Evolutionary conservation across 2,329 filamentous ascomycete genomes (phyloP), one percentile per base, ranked within the genome.

Genomic region (Fusarium hostae): DNA sequence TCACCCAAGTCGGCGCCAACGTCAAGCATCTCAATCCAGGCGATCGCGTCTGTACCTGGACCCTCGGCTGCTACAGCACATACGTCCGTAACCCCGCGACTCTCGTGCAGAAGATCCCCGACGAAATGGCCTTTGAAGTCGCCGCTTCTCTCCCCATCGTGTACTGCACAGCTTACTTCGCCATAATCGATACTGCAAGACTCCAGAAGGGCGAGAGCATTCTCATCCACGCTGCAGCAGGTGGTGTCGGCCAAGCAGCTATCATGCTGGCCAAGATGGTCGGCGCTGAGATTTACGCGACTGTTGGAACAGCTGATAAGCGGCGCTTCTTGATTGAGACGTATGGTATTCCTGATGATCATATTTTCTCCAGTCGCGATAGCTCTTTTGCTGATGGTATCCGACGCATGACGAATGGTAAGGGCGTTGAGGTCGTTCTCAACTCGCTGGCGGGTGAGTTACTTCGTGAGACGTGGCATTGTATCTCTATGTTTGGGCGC

Each of bases 351-450:
- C 76, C 75, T 0, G 60, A 70, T 28, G 59, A 69, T 6, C 79
- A 78, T 44, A 80, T 82, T 28, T 79, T 82, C 37, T 35, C n/a
- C 18, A 52, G 45, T 26, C 45, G 57, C 3, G 40, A 56, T 22
- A n/a, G 34, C 3, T 39, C 30, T 16, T 62, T 62, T 16, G 50
- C 51, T 2, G 26, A 39, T 9, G 59, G 51, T 16, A n/a, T 62
- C n/a, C 32, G 34, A 8, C 41, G 41, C 11, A 34, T 48, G 22
- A 81, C 78, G 3, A 59, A 69, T 8, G 72, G 74, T 3, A 55
- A 69, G 10, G 80, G 79, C 10, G 75, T 81, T 20, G 75, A 81
- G 30, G 60, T 81, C 3, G 69, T 80, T 2, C 63, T 81, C 24
- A 79, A 80, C 67, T 78, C 76, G 2, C 62, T 79, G 3, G 58